Evolutionary conservation across 2,329 filamentous ascomycete species (phyloP).

Genomic region (Colletotrichum siamense): DNA sequence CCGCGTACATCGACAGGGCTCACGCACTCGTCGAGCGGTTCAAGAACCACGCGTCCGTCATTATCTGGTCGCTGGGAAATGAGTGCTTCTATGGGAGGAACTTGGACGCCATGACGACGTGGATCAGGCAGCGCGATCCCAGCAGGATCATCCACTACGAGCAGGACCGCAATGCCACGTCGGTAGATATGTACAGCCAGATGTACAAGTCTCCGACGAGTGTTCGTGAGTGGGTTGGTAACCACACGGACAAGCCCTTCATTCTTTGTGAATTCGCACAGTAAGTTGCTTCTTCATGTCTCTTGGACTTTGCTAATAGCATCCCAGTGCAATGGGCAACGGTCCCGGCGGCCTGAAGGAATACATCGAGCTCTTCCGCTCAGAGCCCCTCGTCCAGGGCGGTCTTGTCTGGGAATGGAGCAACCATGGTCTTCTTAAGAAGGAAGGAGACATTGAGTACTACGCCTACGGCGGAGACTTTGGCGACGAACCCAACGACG

Average conservation of each 20-base stretch:
- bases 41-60: conserved; percentile 66
- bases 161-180: conserved; percentile 61
- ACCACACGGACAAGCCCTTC: conserved; percentile 55
- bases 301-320: background rate
- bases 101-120: conserved; percentile 70
- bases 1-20: conserved; percentile 71
- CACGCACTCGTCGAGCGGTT: conserved; percentile 65
- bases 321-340: conserved; percentile 68
- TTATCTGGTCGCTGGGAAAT: conserved; percentile 77
- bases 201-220: conserved; percentile 66
- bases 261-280: conserved; percentile 61
- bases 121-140: conserved; percentile 60
- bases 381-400: conserved; percentile 56
- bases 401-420: conserved; percentile 72
- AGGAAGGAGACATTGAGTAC: conserved; percentile 47
- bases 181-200: conserved; percentile 66
- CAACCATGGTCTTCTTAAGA: conserved; percentile 56
- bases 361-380: conserved; percentile 71
- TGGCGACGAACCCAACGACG: conserved; percentile 64
- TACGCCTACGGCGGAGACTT: conserved; percentile 68
- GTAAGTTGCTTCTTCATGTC: background rate
- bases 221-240: conserved; percentile 41
- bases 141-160: conserved; percentile 71
- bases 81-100: conserved; percentile 75
- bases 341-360: conserved; percentile 71